A percentile compares a stretch with the other conserved stretches of the same genome.
Evolutionary conservation across 768 basidiomycete species (phyloP).

Genomic region (Mycena vitilis): DNA sequence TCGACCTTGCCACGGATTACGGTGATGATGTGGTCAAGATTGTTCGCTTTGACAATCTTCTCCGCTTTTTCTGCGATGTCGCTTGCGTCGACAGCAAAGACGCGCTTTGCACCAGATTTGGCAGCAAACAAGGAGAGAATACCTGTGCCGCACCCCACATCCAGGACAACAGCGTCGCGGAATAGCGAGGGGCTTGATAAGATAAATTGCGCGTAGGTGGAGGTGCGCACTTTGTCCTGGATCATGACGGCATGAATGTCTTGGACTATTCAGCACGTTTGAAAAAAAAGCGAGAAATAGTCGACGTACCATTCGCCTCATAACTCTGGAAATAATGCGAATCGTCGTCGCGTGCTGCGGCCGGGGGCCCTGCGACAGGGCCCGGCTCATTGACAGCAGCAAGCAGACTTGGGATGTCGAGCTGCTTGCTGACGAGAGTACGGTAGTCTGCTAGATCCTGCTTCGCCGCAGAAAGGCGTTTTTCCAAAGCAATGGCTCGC

Average conservation of each 20-base stretch:
- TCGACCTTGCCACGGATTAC: conserved; percentile 94
- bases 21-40: conserved; percentile 77
- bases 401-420: conserved; percentile 59
- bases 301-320: conserved; percentile 81
- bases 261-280: conserved; percentile 42
- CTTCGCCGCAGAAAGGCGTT: conserved; percentile 68
- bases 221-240: conserved; percentile 92
- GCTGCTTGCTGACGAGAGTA: conserved; percentile 62
- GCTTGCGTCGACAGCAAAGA: conserved; percentile 93
- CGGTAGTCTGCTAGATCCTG: conserved; percentile 74
- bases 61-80: conserved; percentile 82
- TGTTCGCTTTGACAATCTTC: conserved; percentile 83
- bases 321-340: conserved; percentile 95
- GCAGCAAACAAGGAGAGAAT: conserved; percentile 94
- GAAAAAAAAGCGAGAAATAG: conserved; percentile 16
- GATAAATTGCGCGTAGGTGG: conserved; percentile 93
- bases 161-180: conserved; percentile 87
- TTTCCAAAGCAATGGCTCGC: conserved; percentile 70
- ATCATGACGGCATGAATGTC: conserved; percentile 98
- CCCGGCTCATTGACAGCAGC: conserved; percentile 55
- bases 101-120: conserved; percentile 87
- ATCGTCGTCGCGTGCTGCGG: conserved; percentile 81
- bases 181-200: conserved; percentile 84
- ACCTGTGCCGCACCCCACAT: conserved; percentile 97
- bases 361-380: conserved; percentile 33